Percentiles rank a stretch among this genome's conserved stretches.
phyloP scores from a whole-genome alignment of 768 basidiomycete genomes.

The Tubosaeta brunneosetosa region DNA sequence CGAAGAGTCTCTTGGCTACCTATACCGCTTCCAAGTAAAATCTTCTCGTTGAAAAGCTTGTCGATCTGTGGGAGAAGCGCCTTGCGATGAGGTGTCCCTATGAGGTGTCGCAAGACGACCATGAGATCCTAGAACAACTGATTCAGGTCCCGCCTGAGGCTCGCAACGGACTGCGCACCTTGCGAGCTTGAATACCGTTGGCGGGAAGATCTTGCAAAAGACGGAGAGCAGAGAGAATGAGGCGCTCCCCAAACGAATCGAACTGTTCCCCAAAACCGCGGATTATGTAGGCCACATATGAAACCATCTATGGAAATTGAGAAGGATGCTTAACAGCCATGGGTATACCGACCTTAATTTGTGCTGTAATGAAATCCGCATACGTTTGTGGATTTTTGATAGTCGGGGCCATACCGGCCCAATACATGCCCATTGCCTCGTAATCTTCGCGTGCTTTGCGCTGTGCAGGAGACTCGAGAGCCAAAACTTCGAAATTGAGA shows the following conservation, averaged over 20 bases:
- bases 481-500: constrained; percentile 76
- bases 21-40: constrained; percentile 80
- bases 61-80: constrained; percentile 81
- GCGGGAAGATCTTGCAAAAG: constrained; percentile 91
- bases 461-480: constrained; percentile 78
- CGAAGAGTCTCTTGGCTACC: constrained; percentile 83
- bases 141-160: neutral
- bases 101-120: constrained; percentile 87
- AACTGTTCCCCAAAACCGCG: constrained; percentile 61
- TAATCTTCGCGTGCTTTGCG: constrained; percentile 68
- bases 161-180: constrained; percentile 40
- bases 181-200: constrained; percentile 75
- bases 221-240: constrained; percentile 78
- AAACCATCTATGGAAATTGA: constrained; percentile 62
- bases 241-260: constrained; percentile 71
- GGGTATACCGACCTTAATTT: constrained; percentile 68
- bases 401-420: constrained; percentile 75
- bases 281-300: constrained; percentile 87
- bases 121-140: constrained; percentile 66
- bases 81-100: constrained; percentile 70
- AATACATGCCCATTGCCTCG: constrained; percentile 77
- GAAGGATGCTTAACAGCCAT: neutral
- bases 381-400: constrained; percentile 73
- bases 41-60: constrained; percentile 85
- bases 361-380: constrained; percentile 78